Base-by-base conservation (phyloP, 352 stramenopile genomes). In the Blastocystis sp. region DNA sequence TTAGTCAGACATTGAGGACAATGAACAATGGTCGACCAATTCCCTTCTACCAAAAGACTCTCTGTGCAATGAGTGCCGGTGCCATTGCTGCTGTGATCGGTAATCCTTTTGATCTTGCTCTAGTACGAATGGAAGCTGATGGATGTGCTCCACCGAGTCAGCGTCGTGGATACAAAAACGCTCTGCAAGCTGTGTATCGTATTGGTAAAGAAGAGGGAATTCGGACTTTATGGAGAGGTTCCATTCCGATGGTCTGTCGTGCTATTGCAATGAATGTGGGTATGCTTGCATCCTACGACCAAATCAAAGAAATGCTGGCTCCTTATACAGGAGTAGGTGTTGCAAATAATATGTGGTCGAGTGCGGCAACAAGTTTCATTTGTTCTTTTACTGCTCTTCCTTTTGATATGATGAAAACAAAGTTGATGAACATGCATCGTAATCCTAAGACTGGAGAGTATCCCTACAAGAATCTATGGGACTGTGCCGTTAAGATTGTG, bases 211-310 rank as follows among this genome's bases (percentile, higher is more conserved):
- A 94, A 7, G 94, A 97, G 74, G 94, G 94, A 46, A 88, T 97
- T 0, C 32, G 85, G 19, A 95, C 93, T 56, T 90, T 97, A 29
- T 97, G 93, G 93, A 90, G 93, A n/a, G 94, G 94, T 11, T 94
- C 92, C 67, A 90, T 94, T 49, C 94, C 94, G 19, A 92, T 95
- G n/a, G 94, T 98, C 57, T 92, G 97, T n/a, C 92, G 96, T 88
- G 96, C 95, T 39, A 97, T 97, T 67, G 92, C 94, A 83, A 98
- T 98, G 95, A 98, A 98, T 91, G 94, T 98, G 19, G 96, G 96
- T 78, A 98, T 98, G 96, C 94, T 99, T 91, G 96, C 96, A 24
- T 98, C 94, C 88, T 98, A 98, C 90, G 96, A 99, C 91, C 95
- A 99, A 91, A 94, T 95, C 51, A 83, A 83, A 56, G 71, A 83